Base-by-base conservation (phyloP, 345 rosid species). In the Cardiospermum halicacabum region DNA sequence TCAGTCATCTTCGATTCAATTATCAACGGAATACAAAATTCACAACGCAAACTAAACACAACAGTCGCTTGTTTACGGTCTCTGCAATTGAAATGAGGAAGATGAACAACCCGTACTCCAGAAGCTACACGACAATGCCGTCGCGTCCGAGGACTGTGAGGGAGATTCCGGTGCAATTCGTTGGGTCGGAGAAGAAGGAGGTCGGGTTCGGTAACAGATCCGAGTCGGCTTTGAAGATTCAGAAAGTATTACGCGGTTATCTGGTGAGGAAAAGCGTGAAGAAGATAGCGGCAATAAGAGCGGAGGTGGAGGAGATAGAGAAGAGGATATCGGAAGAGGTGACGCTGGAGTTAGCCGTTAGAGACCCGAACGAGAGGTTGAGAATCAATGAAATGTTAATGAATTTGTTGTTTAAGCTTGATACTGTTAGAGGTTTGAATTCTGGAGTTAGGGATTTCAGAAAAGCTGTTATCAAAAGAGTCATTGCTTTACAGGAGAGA, bases 301-400 rank as follows among this genome's bases (percentile, higher is more conserved):
- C 30, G 15, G 81, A 83, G 37, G 87, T 83, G 11, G 58, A 73
- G 7, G 84, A 72, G 61, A 64, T 81, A 27, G 85, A 80, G 82
- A 66, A 56, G 63, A 74, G 74, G 67, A 62, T 87, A 45, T 53
- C 64, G 25, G 40, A 40, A 65, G 31, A 60, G 24, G 87, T 79
- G 51, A 57, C 11, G 2, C 60, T 62, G 2, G 80, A 81, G 34
- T 51, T 69, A 76, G 58, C 83, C 24, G 43, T 78, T 26, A 76
- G 57, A 7, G 83, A 83, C 58, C 40, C 66, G 9, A 75, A 60
- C 65, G 91, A 80, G 79, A 59, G 81, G 31, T 11, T 83, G 72
- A 80, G 64, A 68, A 56, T 85, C 37, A 80, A 56, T 43, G 91
- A 88, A 77, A 69, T 54, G 81, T 49, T 88, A 73, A 88, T 88